Evolutionary conservation across 2,329 filamentous ascomycete species (phyloP), one percentile per base, ranked within the genome.

Genomic region (Xylariomycetidae sp.): DNA sequence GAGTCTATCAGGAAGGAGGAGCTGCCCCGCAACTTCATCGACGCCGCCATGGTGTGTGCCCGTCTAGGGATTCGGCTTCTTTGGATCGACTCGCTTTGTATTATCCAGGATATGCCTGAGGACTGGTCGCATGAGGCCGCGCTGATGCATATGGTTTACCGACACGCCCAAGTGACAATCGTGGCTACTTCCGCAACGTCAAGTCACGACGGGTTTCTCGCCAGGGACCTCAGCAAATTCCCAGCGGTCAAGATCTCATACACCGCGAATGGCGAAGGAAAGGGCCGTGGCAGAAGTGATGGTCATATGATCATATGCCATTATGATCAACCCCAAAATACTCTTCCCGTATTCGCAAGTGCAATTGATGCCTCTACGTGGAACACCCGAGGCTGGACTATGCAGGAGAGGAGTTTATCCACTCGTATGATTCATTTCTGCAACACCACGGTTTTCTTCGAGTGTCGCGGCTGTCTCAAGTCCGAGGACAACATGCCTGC

Each of bases 371-470:
- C 38, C 4, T 41, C 43, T 15, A 31, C 34, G 22, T 46, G 44
- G 44, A 38, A 44, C 23, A 46, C 41, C 4, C 33, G 44, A 16
- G 41, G 30, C 0, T 46, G 41, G 44, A 44, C 44, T 3, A 44
- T 46, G 41, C 44, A 46, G 30, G 44, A 46, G 25, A 36, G 41
- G 9, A 44, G 39, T 23, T 34, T 46, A 10, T 44, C 44, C 10
- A 41, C 44, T 3, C 27, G 44, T 15, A 36, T 36, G 28, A 29
- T 44, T n/a, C 41, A 44, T 22, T 46, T 44, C 30, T 44, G 38
- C 37, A 23, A 15, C 16, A 42, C 44, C 15, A 44, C 34, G 29
- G 33, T 46, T 14, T 44, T 44, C 30, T 46, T 38, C 16, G 44
- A 46, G 19, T 46, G 38, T 19, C 36, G 41, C 12, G 34, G 33